These are phyloP conservation scores for Knoxia roxburghii DNA, from an alignment of 257 asterid genomes.

Conservation along the genomic window DNA sequence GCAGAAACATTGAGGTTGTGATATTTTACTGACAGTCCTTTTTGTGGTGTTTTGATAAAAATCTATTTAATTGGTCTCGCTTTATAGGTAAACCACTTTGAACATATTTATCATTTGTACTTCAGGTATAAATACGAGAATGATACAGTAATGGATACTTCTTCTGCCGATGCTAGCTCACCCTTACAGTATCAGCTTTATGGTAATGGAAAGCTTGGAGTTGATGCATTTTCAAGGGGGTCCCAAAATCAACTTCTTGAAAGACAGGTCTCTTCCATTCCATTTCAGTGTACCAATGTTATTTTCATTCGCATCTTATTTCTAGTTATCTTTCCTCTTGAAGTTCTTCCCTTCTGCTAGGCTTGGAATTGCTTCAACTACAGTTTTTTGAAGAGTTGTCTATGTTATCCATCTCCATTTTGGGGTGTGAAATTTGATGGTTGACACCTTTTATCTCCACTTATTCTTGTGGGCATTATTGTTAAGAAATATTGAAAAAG, in stretches of 20 bases:
- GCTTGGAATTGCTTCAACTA: background rate
- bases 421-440: background rate
- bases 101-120: background rate
- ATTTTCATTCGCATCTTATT: background rate
- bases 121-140: constrained; percentile 93
- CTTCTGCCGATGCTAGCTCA: constrained; percentile 79
- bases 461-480: background rate
- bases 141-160: constrained; percentile 77
- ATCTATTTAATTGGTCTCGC: background rate
- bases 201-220: constrained; percentile 80
- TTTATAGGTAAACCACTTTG: background rate
- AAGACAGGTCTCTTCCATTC: constrained; percentile 63
- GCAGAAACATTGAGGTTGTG: constrained; percentile 89
- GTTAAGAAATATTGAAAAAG: constrained; percentile 2
- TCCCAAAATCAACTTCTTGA: constrained; percentile 94
- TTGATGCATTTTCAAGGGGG: constrained; percentile 77
- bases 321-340: background rate
- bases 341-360: background rate
- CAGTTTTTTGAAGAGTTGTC: background rate
- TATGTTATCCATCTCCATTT: background rate
- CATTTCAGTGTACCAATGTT: background rate
- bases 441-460: background rate
- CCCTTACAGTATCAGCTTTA: constrained; percentile 89
- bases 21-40: constrained; percentile 8
- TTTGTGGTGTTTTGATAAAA: background rate